phyloP scores from a whole-genome alignment of 257 asterid species.

The Gynochthodes officinalis region DNA sequence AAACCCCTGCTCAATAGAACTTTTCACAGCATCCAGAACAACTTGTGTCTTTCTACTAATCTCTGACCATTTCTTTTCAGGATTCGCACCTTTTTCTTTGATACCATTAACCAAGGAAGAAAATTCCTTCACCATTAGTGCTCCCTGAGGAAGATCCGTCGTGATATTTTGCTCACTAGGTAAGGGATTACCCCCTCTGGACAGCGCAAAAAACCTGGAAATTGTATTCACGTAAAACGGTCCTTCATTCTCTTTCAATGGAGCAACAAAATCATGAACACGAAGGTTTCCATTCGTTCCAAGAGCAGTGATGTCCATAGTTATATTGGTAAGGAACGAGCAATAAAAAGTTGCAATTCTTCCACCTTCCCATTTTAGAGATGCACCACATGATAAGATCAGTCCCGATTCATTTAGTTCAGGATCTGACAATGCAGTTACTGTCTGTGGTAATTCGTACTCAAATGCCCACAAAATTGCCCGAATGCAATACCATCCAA shows the following conservation, averaged over 20 bases:
- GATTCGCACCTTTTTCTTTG: constrained; percentile 37
- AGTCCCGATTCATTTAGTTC: constrained; percentile 50
- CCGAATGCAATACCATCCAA: constrained; percentile 72
- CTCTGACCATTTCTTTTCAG: constrained; percentile 62
- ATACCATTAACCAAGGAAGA: constrained; percentile 42
- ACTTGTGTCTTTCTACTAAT: constrained; percentile 69
- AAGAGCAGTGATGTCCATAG: constrained; percentile 53
- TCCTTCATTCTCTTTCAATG: constrained; percentile 47
- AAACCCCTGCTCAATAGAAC: constrained; percentile 58
- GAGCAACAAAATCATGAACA: constrained; percentile 56
- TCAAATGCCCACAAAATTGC: constrained; percentile 69
- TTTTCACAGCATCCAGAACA: constrained; percentile 71
- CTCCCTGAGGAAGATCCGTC: constrained; percentile 74
- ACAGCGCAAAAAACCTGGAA: too few species aligned
- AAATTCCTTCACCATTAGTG: constrained; percentile 63
- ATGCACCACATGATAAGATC: constrained; percentile 61
- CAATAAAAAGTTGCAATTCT: constrained; percentile 64
- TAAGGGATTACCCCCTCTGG: constrained; percentile 47
- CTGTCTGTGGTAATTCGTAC: constrained; percentile 58
- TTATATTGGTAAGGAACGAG: constrained; percentile 57
- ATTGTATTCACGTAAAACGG: constrained; percentile 37
- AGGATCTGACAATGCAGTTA: constrained; percentile 44
- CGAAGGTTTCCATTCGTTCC: constrained; percentile 59
- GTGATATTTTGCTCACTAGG: constrained; percentile 45
- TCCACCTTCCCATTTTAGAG: constrained; percentile 62